Conservation (phyloP, 768 basidiomycete species). For the Phlebiopsis flavidoalba region DNA sequence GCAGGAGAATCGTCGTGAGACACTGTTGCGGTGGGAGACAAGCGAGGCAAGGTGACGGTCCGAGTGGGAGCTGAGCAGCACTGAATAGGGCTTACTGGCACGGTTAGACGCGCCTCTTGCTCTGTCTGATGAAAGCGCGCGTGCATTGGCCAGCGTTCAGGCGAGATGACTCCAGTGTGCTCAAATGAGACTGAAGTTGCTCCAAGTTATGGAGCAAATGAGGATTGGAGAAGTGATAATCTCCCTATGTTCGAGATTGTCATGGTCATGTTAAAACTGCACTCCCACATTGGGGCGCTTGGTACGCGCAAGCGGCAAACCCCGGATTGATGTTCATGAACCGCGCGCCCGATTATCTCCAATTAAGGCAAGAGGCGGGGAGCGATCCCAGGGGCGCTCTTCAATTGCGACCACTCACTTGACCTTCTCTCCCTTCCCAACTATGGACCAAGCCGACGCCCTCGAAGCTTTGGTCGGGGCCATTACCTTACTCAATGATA, state of each 20-base stretch:
- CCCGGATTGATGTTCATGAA: too few species aligned
- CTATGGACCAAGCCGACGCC: constrained; percentile 43
- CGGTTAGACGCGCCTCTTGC: neutral
- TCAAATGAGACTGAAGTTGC: too few species aligned
- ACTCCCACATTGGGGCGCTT: too few species aligned
- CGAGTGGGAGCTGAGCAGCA: neutral
- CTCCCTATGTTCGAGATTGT: too few species aligned
- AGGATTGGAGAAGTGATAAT: neutral
- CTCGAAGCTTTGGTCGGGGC: constrained; percentile 61
- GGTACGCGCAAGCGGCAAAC: too few species aligned
- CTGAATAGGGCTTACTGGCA: neutral
- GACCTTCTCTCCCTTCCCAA: neutral
- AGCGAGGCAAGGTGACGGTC: neutral
- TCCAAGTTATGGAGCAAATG: neutral
- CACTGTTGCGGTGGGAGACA: neutral
- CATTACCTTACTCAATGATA: constrained; percentile 52
- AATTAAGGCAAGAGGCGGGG: neutral
- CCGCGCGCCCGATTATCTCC: neutral
- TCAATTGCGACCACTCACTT: neutral
- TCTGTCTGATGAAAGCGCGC: neutral
- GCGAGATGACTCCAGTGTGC: too few species aligned
- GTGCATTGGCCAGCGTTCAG: too few species aligned
- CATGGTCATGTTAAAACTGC: neutral
- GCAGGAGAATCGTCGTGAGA: neutral
- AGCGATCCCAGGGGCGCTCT: neutral